These are phyloP conservation scores for Datura wrightii DNA, from an alignment of 257 asterid species.

Conservation along the genomic window DNA sequence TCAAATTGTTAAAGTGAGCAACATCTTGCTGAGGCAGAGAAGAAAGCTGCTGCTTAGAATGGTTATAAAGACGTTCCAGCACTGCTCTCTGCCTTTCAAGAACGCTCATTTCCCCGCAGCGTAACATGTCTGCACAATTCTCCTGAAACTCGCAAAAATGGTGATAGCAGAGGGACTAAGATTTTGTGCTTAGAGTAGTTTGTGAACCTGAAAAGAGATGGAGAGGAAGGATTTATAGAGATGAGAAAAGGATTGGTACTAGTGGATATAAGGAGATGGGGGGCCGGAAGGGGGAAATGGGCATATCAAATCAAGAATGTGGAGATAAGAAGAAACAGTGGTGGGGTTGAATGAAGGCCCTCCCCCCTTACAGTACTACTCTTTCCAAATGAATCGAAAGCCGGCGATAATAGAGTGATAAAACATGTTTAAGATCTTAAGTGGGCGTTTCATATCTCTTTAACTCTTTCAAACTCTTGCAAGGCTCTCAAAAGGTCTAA, in stretches of 20 bases:
- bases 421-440: background rate
- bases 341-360: background rate
- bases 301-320: conserved; percentile 39
- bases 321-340: conserved; percentile 23
- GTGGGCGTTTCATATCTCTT: background rate
- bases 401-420: background rate
- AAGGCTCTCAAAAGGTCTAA: too few relatives aligned
- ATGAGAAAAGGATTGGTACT: conserved; percentile 30
- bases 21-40: conserved; percentile 37
- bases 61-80: conserved; percentile 48
- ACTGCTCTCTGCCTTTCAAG: conserved; percentile 57
- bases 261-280: conserved; percentile 12
- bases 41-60: conserved; percentile 3
- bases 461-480: too few relatives aligned
- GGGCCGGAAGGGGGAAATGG: conserved; percentile 36
- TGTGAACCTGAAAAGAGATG: conserved; percentile 29
- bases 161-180: background rate
- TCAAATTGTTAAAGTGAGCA: conserved; percentile 1
- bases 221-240: conserved; percentile 36
- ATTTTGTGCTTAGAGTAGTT: background rate
- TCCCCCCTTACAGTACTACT: background rate
- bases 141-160: background rate
- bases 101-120: conserved; percentile 48
- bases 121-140: conserved; percentile 26
- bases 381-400: background rate